phyloP scores from a whole-genome alignment of 495 filamentous ascomycete species.

The Aspergillus leporis region DNA sequence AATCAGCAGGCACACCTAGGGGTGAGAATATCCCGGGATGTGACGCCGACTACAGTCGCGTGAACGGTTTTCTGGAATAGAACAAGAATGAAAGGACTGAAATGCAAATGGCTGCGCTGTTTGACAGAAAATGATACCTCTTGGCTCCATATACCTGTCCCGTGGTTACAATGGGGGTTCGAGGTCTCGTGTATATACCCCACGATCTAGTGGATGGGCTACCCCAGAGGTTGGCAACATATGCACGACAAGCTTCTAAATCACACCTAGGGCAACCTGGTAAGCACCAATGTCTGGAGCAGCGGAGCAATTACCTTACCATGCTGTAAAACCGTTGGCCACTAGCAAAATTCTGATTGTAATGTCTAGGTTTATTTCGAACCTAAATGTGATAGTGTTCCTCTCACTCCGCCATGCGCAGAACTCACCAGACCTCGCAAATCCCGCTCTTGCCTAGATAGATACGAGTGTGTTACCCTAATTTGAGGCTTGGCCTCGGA shows the following conservation, averaged over 20 bases:
- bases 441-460: background rate
- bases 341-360: background rate
- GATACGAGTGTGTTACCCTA: background rate
- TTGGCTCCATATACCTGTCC: background rate
- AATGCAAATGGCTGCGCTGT: background rate
- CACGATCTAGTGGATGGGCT: background rate
- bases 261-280: background rate
- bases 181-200: background rate
- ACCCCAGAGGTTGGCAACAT: background rate
- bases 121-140: background rate
- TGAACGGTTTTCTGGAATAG: background rate
- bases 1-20: background rate
- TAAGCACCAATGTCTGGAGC: background rate
- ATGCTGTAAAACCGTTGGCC: background rate
- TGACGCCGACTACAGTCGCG: background rate
- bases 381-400: background rate
- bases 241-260: background rate
- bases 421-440: slow-evolving; percentile 2
- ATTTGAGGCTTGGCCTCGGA: background rate
- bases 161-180: background rate
- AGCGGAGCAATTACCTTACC: background rate
- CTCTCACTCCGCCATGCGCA: background rate
- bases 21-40: background rate
- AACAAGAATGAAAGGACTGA: background rate
- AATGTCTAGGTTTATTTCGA: slow-evolving; percentile 1